A percentile compares a stretch with the other conserved stretches of the same genome.
Evolutionary conservation across 1,284 basidiomycete species (phyloP).

Genomic region (Wallemia mellicola): DNA sequence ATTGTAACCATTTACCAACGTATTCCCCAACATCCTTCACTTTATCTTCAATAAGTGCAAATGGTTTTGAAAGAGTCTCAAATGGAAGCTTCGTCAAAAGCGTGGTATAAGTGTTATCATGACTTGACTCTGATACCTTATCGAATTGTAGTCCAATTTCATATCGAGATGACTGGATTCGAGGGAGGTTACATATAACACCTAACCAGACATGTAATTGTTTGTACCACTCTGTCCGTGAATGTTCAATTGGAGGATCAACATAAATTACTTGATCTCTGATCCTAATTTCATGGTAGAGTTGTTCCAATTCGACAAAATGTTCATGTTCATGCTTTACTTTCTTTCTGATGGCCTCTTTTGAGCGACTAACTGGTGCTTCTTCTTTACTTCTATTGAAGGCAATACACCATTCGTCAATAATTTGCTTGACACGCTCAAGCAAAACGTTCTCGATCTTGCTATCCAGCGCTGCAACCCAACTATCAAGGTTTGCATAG

Average conservation of each 20-base stretch:
- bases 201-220: conserved; percentile 79
- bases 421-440: conserved; percentile 45
- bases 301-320: conserved; percentile 40
- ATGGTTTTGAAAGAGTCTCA: conserved; percentile 46
- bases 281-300: conserved; percentile 83
- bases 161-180: conserved; percentile 80
- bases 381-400: conserved; percentile 42
- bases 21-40: conserved; percentile 62
- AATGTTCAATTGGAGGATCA: conserved; percentile 86
- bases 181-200: conserved; percentile 55
- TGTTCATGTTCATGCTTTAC: conserved; percentile 42
- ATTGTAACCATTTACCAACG: conserved; percentile 90
- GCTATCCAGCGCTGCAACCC: conserved; percentile 66
- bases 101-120: conserved; percentile 1
- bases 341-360: conserved; percentile 34
- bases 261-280: conserved; percentile 96
- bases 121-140: neutral
- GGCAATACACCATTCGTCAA: conserved; percentile 60
- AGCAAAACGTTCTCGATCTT: conserved; percentile 56
- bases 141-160: conserved; percentile 75
- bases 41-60: conserved; percentile 62
- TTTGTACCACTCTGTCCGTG: conserved; percentile 64
- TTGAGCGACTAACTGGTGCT: conserved; percentile 24
- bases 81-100: conserved; percentile 49
- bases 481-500: conserved; percentile 87